Conservation (phyloP, 306 rosid species). For the Pachyrhizus erosus region DNA sequence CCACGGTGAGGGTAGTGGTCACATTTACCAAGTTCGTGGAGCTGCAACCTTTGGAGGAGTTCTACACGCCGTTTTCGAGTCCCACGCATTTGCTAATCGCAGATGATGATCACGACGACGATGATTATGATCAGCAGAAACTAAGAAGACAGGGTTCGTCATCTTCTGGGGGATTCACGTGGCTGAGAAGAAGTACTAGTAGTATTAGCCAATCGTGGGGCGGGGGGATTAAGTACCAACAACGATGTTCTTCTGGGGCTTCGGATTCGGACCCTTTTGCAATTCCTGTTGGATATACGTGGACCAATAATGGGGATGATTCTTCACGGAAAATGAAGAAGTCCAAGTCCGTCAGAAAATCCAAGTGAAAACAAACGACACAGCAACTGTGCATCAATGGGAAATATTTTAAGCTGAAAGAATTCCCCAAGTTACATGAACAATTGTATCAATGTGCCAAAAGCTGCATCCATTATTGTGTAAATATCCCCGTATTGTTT, state of each 20-base stretch:
- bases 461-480: slow-evolving; percentile 30
- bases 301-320: slow-evolving; percentile 67
- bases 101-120: slow-evolving; percentile 56
- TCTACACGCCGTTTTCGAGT: slow-evolving; percentile 88
- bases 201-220: slow-evolving; percentile 59
- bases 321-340: slow-evolving; percentile 69
- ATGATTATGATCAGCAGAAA: slow-evolving; percentile 50
- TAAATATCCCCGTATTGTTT: slow-evolving; percentile 42
- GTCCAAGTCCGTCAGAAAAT: slow-evolving; percentile 72
- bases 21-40: slow-evolving; percentile 95
- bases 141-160: slow-evolving; percentile 45
- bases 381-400: background rate
- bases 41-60: slow-evolving; percentile 75
- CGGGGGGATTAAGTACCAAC: slow-evolving; percentile 53
- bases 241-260: slow-evolving; percentile 36
- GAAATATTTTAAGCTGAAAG: background rate
- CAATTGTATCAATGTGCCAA: slow-evolving; percentile 31
- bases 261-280: slow-evolving; percentile 81
- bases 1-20: slow-evolving; percentile 94
- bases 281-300: slow-evolving; percentile 79
- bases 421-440: slow-evolving; percentile 3
- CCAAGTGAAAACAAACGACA: slow-evolving; percentile 49
- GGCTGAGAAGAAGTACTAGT: slow-evolving; percentile 73
- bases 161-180: slow-evolving; percentile 51
- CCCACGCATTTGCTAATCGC: slow-evolving; percentile 62